These are phyloP conservation scores for Saccharum hybrid DNA, from an alignment of 202 grass and related monocot genomes.

Conservation along the genomic window DNA sequence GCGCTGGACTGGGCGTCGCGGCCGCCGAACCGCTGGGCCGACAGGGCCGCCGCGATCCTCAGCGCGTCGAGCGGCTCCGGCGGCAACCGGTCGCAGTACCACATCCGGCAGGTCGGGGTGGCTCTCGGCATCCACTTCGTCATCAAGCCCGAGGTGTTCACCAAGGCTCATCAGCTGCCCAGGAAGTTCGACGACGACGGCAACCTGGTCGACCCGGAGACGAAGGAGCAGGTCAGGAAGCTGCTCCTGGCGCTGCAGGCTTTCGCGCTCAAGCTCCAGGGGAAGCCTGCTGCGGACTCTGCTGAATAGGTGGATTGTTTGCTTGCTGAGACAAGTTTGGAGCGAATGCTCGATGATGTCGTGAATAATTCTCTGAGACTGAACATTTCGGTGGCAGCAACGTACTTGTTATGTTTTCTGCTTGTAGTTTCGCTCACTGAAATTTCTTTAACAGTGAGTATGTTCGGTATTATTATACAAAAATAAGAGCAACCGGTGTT, in stretches of 20 bases:
- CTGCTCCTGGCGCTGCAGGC: slow-evolving; percentile 61
- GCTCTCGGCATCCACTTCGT: slow-evolving; percentile 85
- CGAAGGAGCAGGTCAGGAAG: slow-evolving; percentile 54
- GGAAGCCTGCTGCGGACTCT: slow-evolving; percentile 16
- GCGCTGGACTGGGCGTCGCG: slow-evolving; percentile 75
- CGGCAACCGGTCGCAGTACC: slow-evolving; percentile 64
- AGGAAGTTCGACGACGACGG: slow-evolving; percentile 70
- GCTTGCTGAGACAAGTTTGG: no score
- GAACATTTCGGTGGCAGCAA: neutral
- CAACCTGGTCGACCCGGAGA: slow-evolving; percentile 59
- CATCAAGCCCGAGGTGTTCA: slow-evolving; percentile 72
- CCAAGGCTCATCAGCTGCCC: slow-evolving; percentile 38
- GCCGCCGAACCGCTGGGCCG: slow-evolving; percentile 55
- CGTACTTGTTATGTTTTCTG: neutral
- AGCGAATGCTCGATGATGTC: no score
- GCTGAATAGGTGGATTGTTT: neutral
- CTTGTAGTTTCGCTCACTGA: no score
- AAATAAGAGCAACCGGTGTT: neutral
- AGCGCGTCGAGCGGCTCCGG: slow-evolving; percentile 70
- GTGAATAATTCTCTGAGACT: neutral
- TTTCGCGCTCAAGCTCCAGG: slow-evolving; percentile 60
- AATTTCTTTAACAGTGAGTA: neutral
- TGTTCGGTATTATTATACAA: neutral
- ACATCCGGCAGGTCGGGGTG: slow-evolving; percentile 77
- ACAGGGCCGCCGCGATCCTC: slow-evolving; percentile 65